Evolutionary conservation across 2,329 filamentous ascomycete genomes (phyloP).

Genomic region (Simplicillium aogashimaense): DNA sequence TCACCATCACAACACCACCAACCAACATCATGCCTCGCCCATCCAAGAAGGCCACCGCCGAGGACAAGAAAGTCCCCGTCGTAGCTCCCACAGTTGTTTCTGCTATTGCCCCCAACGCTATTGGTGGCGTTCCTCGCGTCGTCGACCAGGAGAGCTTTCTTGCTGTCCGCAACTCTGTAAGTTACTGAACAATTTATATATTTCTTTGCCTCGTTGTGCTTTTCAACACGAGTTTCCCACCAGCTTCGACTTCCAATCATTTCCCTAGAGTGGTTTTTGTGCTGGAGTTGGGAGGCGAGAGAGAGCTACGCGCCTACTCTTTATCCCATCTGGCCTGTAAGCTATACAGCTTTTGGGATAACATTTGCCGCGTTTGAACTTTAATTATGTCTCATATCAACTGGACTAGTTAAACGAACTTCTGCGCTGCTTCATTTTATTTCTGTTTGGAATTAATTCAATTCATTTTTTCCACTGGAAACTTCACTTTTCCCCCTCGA

Average conservation of each 20-base stretch:
- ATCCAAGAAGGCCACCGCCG: constrained; percentile 29
- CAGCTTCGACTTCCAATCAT: no score
- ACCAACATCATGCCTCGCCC: constrained; percentile 32
- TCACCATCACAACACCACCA: constrained; percentile 9
- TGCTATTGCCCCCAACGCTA: constrained; percentile 21
- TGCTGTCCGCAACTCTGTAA: constrained; percentile 72
- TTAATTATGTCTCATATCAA: no score
- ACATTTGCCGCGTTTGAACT: no score
- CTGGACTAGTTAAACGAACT: background rate
- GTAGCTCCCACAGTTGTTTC: constrained; percentile 23
- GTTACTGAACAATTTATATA: constrained; percentile 21
- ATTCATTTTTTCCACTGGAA: background rate
- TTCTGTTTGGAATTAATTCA: constrained; percentile 2
- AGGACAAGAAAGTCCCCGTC: constrained; percentile 26
- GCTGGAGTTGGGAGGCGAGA: no score
- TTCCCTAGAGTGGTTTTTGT: no score
- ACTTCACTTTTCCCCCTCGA: background rate
- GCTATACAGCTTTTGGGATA: no score
- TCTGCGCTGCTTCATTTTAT: background rate
- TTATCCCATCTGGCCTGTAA: no score
- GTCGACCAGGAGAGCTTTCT: constrained; percentile 70
- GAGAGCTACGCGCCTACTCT: no score
- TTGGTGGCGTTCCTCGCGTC: constrained; percentile 18
- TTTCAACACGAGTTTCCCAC: background rate
- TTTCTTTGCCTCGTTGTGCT: constrained; percentile 3